Percentiles rank a stretch among this genome's conserved stretches.
These are phyloP conservation scores for Bipolaris sorokiniana DNA, from an alignment of 2,329 filamentous ascomycete species.

Conservation along the genomic window DNA sequence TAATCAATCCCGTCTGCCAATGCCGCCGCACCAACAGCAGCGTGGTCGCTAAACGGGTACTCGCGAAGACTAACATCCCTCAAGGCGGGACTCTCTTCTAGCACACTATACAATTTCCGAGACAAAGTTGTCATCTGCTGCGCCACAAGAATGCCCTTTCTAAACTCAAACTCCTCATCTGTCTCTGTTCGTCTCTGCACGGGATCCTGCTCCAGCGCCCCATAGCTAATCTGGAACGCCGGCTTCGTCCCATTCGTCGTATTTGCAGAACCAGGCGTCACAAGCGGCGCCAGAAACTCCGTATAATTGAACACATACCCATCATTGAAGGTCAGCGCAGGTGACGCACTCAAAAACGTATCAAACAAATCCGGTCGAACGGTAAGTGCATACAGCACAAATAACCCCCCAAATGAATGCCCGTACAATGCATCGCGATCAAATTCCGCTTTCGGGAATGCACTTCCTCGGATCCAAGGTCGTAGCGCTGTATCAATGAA, in stretches of 20 bases:
- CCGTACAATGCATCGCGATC: conserved; percentile 55
- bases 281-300: conserved; percentile 31
- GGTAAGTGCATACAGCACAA: conserved; percentile 55
- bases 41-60: conserved; percentile 43
- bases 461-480: conserved; percentile 38
- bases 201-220: conserved; percentile 36
- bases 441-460: conserved; percentile 42
- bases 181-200: conserved; percentile 37
- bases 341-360: conserved; percentile 55
- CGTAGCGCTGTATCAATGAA: conserved; percentile 53
- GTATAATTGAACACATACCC: conserved; percentile 46
- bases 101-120: conserved; percentile 30
- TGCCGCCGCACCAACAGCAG: conserved; percentile 36
- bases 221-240: conserved; percentile 43
- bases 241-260: conserved; percentile 27
- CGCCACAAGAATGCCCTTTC: conserved; percentile 31
- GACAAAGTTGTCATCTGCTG: conserved; percentile 33
- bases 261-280: background rate
- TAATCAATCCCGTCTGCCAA: conserved; percentile 44
- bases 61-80: conserved; percentile 37
- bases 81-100: conserved; percentile 30
- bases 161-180: conserved; percentile 32
- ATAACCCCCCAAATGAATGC: conserved; percentile 59
- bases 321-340: conserved; percentile 57
- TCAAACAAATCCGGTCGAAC: conserved; percentile 52